A percentile compares a stretch with the other conserved stretches of the same genome.
Conservation (phyloP, 2,329 filamentous ascomycete genomes). For the Clathrospora elynae region DNA sequence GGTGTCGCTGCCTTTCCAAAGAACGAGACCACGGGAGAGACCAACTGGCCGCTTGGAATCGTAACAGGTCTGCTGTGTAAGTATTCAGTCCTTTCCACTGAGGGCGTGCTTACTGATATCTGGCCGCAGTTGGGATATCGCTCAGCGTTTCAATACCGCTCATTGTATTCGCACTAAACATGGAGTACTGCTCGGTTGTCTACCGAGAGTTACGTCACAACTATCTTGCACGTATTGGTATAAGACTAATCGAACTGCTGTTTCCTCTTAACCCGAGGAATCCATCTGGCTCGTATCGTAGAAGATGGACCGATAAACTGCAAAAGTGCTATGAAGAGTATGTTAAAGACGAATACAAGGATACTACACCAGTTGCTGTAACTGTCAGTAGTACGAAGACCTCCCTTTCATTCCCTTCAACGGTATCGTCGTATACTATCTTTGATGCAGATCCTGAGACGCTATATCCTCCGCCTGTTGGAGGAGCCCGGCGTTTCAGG, state of each 20-base stretch:
- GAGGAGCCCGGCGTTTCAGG: too few relatives aligned
- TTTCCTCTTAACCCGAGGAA: neutral
- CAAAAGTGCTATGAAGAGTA: slow-evolving; percentile 1
- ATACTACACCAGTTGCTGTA: too few relatives aligned
- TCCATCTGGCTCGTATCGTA: slow-evolving; percentile 4
- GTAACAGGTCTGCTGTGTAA: slow-evolving; percentile 10
- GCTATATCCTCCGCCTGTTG: too few relatives aligned
- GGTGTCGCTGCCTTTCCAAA: slow-evolving; percentile 15
- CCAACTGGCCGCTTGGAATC: slow-evolving; percentile 8
- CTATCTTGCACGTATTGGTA: slow-evolving; percentile 5
- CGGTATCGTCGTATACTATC: too few relatives aligned
- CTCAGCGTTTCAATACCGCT: slow-evolving; percentile 9
- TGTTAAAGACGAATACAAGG: too few relatives aligned
- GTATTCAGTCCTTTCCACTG: neutral
- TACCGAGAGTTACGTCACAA: slow-evolving; percentile 10
- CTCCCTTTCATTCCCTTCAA: too few relatives aligned
- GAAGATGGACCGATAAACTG: slow-evolving; percentile 8
- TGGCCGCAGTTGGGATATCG: slow-evolving; percentile 3
- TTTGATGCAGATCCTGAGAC: too few relatives aligned
- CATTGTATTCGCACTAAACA: slow-evolving; percentile 12
- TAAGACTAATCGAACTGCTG: slow-evolving; percentile 2
- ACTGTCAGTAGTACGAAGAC: too few relatives aligned
- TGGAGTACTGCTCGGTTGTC: slow-evolving; percentile 3
- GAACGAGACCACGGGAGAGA: slow-evolving; percentile 5
- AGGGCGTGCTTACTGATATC: neutral